A percentile compares a stretch with the other conserved stretches of the same genome.
phyloP scores from a whole-genome alignment of 2,329 filamentous ascomycete genomes.

The Drechslerella stenobrocha region DNA sequence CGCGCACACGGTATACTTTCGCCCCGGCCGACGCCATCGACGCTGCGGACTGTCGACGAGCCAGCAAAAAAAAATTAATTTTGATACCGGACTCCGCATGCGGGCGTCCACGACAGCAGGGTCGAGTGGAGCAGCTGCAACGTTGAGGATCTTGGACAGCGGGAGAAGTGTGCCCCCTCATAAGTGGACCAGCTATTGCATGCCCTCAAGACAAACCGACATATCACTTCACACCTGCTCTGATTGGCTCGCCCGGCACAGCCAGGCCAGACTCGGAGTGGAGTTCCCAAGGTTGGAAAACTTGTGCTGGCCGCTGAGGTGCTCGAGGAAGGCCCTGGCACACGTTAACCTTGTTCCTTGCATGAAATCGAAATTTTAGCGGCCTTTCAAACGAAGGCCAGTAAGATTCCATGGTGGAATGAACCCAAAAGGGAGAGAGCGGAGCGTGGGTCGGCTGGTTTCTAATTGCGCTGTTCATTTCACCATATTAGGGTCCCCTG shows the following conservation, averaged over 20 bases:
- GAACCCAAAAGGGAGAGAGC: slow-evolving; percentile 42
- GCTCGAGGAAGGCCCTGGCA: slow-evolving; percentile 35
- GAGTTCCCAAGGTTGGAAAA: slow-evolving; percentile 47
- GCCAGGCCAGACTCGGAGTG: slow-evolving; percentile 12
- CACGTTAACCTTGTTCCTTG: slow-evolving; percentile 46
- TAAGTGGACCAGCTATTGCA: neutral
- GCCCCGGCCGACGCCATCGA: too few relatives aligned
- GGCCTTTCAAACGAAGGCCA: slow-evolving; percentile 31
- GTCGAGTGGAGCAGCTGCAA: too few relatives aligned
- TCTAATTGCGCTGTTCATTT: slow-evolving; percentile 44
- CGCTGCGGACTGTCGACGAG: too few relatives aligned
- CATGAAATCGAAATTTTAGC: slow-evolving; percentile 48
- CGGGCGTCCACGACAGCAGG: too few relatives aligned
- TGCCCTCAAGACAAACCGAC: neutral
- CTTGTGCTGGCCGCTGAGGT: slow-evolving; percentile 37
- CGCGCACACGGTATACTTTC: too few relatives aligned
- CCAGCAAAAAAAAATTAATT: too few relatives aligned
- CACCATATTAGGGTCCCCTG: slow-evolving; percentile 44
- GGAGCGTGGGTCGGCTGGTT: slow-evolving; percentile 27
- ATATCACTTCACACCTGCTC: slow-evolving; percentile 10
- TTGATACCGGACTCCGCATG: too few relatives aligned
- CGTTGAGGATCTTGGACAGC: too few relatives aligned
- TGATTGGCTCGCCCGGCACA: slow-evolving; percentile 32
- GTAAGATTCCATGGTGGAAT: slow-evolving; percentile 46
- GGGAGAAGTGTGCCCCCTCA: neutral